Evolutionary conservation across 306 rosid species (phyloP).

Genomic region (Inga laurina): DNA sequence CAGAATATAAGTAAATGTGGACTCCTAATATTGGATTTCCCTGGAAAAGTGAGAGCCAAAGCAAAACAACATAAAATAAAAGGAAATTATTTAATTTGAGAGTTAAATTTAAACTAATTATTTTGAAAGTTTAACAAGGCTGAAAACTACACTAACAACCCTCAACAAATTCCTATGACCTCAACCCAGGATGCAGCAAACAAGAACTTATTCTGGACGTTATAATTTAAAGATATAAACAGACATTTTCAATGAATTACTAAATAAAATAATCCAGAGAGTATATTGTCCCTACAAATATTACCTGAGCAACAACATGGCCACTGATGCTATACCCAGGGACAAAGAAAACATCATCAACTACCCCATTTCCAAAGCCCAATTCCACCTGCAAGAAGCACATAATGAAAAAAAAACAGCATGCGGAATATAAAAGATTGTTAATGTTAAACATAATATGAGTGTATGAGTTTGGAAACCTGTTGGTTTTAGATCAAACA

Average conservation of each 20-base stretch:
- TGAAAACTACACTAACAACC: constrained; percentile 25
- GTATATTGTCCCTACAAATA: constrained; percentile 15
- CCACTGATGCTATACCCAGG: constrained; percentile 85
- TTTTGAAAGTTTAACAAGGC: constrained; percentile 17
- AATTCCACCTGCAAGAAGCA: constrained; percentile 74
- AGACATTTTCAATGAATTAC: constrained; percentile 17
- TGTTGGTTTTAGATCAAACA: neutral
- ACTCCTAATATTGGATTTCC: constrained; percentile 98
- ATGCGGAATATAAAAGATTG: constrained; percentile 23
- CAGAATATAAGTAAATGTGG: constrained; percentile 78
- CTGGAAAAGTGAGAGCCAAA: constrained; percentile 45
- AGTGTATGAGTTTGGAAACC: neutral
- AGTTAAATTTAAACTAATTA: constrained; percentile 17
- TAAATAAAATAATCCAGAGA: neutral
- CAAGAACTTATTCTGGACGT: constrained; percentile 29
- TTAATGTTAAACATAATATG: constrained; percentile 24
- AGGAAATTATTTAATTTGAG: neutral
- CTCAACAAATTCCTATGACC: constrained; percentile 6
- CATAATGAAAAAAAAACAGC: constrained; percentile 15
- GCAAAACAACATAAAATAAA: constrained; percentile 23
- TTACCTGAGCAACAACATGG: constrained; percentile 96
- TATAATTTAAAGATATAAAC: neutral
- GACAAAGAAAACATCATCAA: constrained; percentile 74
- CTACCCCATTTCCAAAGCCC: constrained; percentile 77
- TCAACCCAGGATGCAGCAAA: constrained; percentile 32